phyloP scores from a whole-genome alignment of 495 filamentous ascomycete genomes.

The Massariosphaeria phaeospora region DNA sequence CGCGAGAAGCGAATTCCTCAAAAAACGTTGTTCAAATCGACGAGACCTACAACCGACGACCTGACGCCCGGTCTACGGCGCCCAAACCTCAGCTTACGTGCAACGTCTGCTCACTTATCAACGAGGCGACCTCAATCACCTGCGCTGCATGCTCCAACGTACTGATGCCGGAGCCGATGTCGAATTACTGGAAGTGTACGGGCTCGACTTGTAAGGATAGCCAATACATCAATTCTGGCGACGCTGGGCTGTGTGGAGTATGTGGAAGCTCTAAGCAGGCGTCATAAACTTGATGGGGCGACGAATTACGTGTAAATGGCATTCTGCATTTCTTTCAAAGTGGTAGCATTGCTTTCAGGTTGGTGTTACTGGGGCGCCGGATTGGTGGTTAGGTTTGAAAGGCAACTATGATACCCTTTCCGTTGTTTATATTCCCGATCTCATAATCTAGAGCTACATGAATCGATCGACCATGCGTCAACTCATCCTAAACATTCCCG shows the following conservation, averaged over 20 bases:
- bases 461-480: too few relatives aligned
- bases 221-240: slow-evolving; percentile 58
- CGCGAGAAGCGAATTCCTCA: too few relatives aligned
- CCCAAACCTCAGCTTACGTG: slow-evolving; percentile 40
- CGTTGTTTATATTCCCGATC: too few relatives aligned
- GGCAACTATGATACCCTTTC: too few relatives aligned
- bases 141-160: slow-evolving; percentile 65
- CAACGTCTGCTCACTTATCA: slow-evolving; percentile 59
- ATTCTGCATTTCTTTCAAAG: too few relatives aligned
- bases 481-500: too few relatives aligned
- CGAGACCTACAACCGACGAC: slow-evolving; percentile 22
- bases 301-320: neutral
- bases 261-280: slow-evolving; percentile 48
- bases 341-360: too few relatives aligned
- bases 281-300: neutral
- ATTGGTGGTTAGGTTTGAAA: too few relatives aligned
- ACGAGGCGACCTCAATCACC: slow-evolving; percentile 47
- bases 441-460: too few relatives aligned
- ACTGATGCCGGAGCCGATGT: slow-evolving; percentile 48
- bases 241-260: slow-evolving; percentile 61
- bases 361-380: too few relatives aligned
- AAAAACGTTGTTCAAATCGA: slow-evolving; percentile 20
- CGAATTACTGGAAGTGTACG: slow-evolving; percentile 56
- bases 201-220: slow-evolving; percentile 50
- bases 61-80: neutral